Evolutionary conservation across 495 filamentous ascomycete species (phyloP).

Genomic region (Podospora tetraspora): DNA sequence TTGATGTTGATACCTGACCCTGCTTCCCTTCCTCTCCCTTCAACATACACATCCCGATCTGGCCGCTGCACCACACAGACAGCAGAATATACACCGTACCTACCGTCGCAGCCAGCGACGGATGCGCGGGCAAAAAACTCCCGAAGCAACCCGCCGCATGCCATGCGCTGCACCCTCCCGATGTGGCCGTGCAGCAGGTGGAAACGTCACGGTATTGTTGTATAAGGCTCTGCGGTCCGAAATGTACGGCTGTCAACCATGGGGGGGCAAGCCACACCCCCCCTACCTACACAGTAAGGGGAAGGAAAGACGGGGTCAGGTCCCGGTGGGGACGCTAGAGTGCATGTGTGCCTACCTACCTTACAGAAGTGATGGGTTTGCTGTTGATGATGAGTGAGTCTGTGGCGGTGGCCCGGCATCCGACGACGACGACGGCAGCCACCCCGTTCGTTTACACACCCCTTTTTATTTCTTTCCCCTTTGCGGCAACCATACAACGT

Average conservation of each 20-base stretch:
- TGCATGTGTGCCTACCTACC: too few species aligned
- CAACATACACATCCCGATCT: background rate
- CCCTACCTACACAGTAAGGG: too few species aligned
- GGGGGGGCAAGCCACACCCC: constrained; percentile 7
- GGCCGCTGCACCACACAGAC: background rate
- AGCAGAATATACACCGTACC: background rate
- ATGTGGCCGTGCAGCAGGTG: background rate
- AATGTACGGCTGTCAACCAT: background rate
- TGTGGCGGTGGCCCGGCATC: background rate
- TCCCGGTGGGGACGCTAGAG: background rate
- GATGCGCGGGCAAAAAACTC: background rate
- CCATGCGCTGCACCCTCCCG: background rate
- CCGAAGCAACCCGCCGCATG: background rate
- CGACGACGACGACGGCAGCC: background rate
- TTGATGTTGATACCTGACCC: background rate
- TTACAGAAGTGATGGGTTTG: background rate
- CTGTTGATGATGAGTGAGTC: background rate
- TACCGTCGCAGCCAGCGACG: background rate
- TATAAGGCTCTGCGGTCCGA: background rate
- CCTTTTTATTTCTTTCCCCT: background rate
- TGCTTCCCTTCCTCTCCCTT: background rate
- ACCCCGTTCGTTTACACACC: background rate
- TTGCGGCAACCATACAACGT: background rate
- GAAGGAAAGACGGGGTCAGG: background rate
- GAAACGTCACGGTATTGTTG: background rate